Evolutionary conservation across 495 filamentous ascomycete genomes (phyloP).

Genomic region (Polyplosphaeria fusca): DNA sequence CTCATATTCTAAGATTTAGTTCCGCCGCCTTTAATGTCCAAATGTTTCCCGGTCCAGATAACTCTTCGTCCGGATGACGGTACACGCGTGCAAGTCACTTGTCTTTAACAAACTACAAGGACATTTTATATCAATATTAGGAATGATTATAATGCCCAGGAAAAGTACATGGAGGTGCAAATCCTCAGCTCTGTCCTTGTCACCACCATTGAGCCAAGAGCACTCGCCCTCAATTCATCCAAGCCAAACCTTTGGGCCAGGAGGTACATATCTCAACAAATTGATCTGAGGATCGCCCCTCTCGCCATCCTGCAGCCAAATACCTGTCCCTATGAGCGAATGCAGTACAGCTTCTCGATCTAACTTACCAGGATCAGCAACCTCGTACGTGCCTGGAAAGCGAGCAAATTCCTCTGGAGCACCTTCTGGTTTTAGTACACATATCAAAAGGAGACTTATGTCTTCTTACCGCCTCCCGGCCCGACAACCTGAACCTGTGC

Average conservation of each 20-base stretch:
- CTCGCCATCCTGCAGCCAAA: not conserved
- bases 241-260: not conserved
- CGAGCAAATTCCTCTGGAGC: not conserved
- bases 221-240: not conserved
- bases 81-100: too few relatives aligned
- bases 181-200: not conserved
- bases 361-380: not conserved
- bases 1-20: not conserved
- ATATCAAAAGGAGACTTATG: too few relatives aligned
- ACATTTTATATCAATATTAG: not conserved
- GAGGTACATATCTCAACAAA: not conserved
- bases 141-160: not conserved
- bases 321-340: too few relatives aligned
- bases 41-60: not conserved
- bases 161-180: not conserved
- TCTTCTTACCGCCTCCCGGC: not conserved
- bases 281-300: not conserved
- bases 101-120: too few relatives aligned
- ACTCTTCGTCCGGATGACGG: too few relatives aligned
- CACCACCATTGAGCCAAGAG: not conserved
- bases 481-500: conserved; percentile 3
- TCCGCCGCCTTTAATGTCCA: not conserved
- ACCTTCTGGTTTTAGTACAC: not conserved
- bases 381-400: conserved; percentile 2
- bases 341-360: not conserved